Base-by-base conservation (phyloP, 352 stramenopile genomes). In the Lagenidium giganteum region DNA sequence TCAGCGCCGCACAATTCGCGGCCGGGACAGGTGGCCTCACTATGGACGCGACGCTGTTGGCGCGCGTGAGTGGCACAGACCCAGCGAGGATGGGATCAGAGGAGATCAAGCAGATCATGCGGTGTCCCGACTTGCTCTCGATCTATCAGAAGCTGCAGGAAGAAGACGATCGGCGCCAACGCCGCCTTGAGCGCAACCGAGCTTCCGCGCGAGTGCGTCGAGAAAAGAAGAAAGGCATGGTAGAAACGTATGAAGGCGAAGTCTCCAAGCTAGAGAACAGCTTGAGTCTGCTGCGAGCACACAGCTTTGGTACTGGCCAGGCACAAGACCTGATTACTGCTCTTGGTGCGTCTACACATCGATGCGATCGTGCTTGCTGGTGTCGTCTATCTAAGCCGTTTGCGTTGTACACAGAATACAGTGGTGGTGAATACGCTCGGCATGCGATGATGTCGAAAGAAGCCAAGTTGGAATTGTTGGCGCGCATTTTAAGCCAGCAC, bases 91-190 rank as follows among this genome's bases (percentile, higher is more conserved):
- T 94, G 49, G 79, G 76, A 33, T 79, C 73, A 5, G 80, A 94
- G 46, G 70, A 92, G 50, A 92, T 94, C 52, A 85, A 87, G 41
- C 81, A 92, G 59, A 92, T 94, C 50, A 94, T 94, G 80, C 73
- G 76, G 9, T 79, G 64, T 8, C 76, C 81, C 2, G 80, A 94
- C 42, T 47, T 94, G 18, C 48, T 94, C 24, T 90, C 74, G 17
- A 94, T 94, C 23, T 94, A 94, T 55, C 81, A 94, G 51, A 94
- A 90, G 42, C 56, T 94, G 2, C 82, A 91, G 35, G 80, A 92
- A 57, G 82, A 92, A 51, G 82, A 94, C 42, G 78, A 91, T 29
- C 70, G 78, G 16, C 66, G 82, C 20, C 82, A 91, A 51, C 57
- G 78, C 43, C 60, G 80, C 8, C 51, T 94, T 22, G 82, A 92